phyloP scores from a whole-genome alignment of 2,329 filamentous ascomycete species.

The Cadophora malorum region DNA sequence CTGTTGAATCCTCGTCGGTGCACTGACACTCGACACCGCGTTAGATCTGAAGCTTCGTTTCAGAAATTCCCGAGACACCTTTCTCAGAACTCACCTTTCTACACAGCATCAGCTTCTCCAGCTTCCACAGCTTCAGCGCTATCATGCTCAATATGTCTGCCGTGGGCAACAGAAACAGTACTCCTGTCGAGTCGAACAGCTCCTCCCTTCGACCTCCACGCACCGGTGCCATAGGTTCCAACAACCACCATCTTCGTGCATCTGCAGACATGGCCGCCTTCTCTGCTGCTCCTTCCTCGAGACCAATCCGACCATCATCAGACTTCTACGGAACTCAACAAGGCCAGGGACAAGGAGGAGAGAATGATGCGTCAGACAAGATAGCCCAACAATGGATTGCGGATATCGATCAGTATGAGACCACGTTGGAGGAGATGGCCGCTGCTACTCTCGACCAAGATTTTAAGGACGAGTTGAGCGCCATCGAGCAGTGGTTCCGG shows the following conservation, averaged over 20 bases:
- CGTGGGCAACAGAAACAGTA: slow-evolving; percentile 92
- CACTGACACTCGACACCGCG: slow-evolving; percentile 37
- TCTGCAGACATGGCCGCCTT: slow-evolving; percentile 96
- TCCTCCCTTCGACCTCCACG: slow-evolving; percentile 83
- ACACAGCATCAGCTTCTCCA: slow-evolving; percentile 27
- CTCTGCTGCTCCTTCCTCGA: slow-evolving; percentile 69
- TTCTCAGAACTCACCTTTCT: slow-evolving; percentile 29
- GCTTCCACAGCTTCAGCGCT: slow-evolving; percentile 36
- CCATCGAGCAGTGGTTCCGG: slow-evolving; percentile 99
- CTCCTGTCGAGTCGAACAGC: slow-evolving; percentile 81
- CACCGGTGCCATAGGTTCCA: slow-evolving; percentile 77
- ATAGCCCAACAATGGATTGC: slow-evolving; percentile 98
- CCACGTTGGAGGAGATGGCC: slow-evolving; percentile 98
- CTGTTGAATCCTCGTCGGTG: slow-evolving; percentile 27
- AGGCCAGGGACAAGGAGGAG: slow-evolving; percentile 70
- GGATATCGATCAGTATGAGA: slow-evolving; percentile 98
- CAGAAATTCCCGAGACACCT: slow-evolving; percentile 36
- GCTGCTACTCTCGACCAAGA: slow-evolving; percentile 98
- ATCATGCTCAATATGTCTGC: slow-evolving; percentile 67
- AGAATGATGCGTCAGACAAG: slow-evolving; percentile 86
- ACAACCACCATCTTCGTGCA: slow-evolving; percentile 81
- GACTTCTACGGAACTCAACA: slow-evolving; percentile 86
- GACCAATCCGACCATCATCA: slow-evolving; percentile 89
- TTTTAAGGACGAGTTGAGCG: slow-evolving; percentile 98
- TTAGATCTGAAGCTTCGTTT: slow-evolving; percentile 42